A percentile compares a stretch with the other conserved stretches of the same genome.
Conservation (phyloP, 2,329 filamentous ascomycete species). For the Lachnellula suecica region DNA sequence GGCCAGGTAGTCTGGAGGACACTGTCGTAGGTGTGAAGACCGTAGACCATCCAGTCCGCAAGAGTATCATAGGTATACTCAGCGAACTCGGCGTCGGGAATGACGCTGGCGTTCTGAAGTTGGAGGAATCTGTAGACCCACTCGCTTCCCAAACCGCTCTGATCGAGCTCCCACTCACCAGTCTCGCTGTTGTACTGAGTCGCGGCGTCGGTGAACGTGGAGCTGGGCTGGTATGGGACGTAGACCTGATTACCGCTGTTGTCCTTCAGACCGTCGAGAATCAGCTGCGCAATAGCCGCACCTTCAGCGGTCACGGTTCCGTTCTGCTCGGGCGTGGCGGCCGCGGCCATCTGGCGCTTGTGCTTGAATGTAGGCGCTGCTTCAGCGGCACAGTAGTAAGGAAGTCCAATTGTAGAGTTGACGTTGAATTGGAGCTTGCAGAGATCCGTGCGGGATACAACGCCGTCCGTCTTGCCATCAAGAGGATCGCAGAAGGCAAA, state of each 20-base stretch:
- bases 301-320: conserved; percentile 25
- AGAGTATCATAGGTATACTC: conserved; percentile 55
- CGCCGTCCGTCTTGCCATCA: conserved; percentile 53
- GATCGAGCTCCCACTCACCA: conserved; percentile 33
- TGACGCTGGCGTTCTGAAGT: conserved; percentile 41
- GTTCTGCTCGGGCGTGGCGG: conserved; percentile 26
- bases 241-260: conserved; percentile 36
- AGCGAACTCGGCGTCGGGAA: conserved; percentile 41
- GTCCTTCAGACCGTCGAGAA: conserved; percentile 36
- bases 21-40: conserved; percentile 47
- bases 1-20: conserved; percentile 52
- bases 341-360: conserved; percentile 5
- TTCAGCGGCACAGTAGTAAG: conserved; percentile 42
- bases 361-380: background rate
- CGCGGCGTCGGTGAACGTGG: conserved; percentile 30
- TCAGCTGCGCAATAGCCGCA: conserved; percentile 34
- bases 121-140: conserved; percentile 32
- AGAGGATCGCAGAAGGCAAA: conserved; percentile 54
- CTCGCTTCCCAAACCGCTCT: conserved; percentile 35
- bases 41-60: conserved; percentile 50
- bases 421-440: conserved; percentile 46
- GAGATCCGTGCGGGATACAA: conserved; percentile 49
- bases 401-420: conserved; percentile 42
- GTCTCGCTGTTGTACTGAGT: conserved; percentile 35
- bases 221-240: conserved; percentile 35